Percentiles rank a stretch among this genome's conserved stretches.
phyloP scores from a whole-genome alignment of 2,329 filamentous ascomycete species.

The Epichloe aotearoae region DNA sequence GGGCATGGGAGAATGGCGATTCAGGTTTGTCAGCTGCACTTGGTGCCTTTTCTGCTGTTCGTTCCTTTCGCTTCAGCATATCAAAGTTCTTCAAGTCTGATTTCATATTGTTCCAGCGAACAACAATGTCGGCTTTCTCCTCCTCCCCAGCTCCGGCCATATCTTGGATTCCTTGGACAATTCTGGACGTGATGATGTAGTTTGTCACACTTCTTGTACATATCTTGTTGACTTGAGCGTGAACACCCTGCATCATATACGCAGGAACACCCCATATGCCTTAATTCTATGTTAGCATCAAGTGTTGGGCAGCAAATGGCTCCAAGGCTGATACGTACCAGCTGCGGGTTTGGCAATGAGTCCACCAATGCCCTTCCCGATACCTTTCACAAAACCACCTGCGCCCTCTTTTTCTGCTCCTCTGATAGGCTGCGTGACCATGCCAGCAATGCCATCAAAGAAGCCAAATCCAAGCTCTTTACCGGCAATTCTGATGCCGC shows the following conservation, averaged over 20 bases:
- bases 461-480: slow-evolving; percentile 68
- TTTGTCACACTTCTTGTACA: slow-evolving; percentile 61
- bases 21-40: slow-evolving; percentile 8
- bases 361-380: slow-evolving; percentile 75
- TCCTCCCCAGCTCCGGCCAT: slow-evolving; percentile 36
- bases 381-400: slow-evolving; percentile 58
- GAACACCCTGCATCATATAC: slow-evolving; percentile 71
- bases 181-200: slow-evolving; percentile 67
- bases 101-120: slow-evolving; percentile 49
- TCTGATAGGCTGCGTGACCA: slow-evolving; percentile 64
- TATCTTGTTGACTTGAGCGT: slow-evolving; percentile 60
- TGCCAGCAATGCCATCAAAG: slow-evolving; percentile 68
- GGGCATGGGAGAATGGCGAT: slow-evolving; percentile 17
- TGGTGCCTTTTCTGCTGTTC: slow-evolving; percentile 21
- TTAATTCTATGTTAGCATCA: not conserved
- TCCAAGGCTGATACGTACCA: slow-evolving; percentile 31
- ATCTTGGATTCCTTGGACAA: slow-evolving; percentile 61
- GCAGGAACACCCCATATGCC: slow-evolving; percentile 57
- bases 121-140: slow-evolving; percentile 51
- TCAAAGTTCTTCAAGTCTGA: slow-evolving; percentile 49
- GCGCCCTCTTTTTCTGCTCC: slow-evolving; percentile 37
- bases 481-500: slow-evolving; percentile 63
- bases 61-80: slow-evolving; percentile 34
- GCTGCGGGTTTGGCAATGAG: slow-evolving; percentile 71
- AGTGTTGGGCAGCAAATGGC: not conserved